phyloP scores from a whole-genome alignment of 345 rosid species.

The Gossypium mustelinum region DNA sequence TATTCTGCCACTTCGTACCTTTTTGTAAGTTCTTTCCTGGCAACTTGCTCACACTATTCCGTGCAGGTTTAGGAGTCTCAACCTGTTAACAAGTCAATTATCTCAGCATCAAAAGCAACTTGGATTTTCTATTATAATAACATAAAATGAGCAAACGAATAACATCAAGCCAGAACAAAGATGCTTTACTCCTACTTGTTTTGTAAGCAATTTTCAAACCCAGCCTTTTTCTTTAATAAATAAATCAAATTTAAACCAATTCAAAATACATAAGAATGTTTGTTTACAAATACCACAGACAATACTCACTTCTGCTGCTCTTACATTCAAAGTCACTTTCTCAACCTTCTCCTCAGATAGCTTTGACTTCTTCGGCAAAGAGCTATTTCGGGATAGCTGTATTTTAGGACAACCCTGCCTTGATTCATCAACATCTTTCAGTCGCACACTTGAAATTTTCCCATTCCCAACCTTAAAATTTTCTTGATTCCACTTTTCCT shows the following conservation, averaged over 20 bases:
- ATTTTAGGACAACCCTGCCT: slow-evolving; percentile 35
- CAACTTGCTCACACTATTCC: slow-evolving; percentile 23
- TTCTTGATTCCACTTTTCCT: slow-evolving; percentile 38
- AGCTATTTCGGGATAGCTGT: slow-evolving; percentile 26
- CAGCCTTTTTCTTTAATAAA: not conserved
- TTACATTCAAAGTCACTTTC: slow-evolving; percentile 23
- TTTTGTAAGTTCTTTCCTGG: slow-evolving; percentile 26
- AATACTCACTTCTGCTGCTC: slow-evolving; percentile 35
- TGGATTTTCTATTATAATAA: not conserved
- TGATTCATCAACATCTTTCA: slow-evolving; percentile 25
- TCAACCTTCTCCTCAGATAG: slow-evolving; percentile 22
- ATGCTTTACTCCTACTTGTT: not conserved
- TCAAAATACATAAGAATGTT: not conserved
- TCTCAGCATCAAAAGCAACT: not conserved
- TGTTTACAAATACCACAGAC: not conserved
- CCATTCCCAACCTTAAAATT: slow-evolving; percentile 20
- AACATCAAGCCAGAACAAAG: not conserved
- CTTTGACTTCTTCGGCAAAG: slow-evolving; percentile 31
- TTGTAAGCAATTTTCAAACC: not conserved
- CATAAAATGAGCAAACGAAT: not conserved
- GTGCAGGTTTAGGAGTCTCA: slow-evolving; percentile 32
- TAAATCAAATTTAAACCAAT: not conserved
- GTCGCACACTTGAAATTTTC: slow-evolving; percentile 17
- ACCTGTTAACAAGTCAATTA: slow-evolving; percentile 28
- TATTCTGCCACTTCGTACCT: slow-evolving; percentile 54